A percentile compares a stretch with the other conserved stretches of the same genome.
phyloP scores from a whole-genome alignment of 805 yeast genomes.

The Yarrowia bubula region DNA sequence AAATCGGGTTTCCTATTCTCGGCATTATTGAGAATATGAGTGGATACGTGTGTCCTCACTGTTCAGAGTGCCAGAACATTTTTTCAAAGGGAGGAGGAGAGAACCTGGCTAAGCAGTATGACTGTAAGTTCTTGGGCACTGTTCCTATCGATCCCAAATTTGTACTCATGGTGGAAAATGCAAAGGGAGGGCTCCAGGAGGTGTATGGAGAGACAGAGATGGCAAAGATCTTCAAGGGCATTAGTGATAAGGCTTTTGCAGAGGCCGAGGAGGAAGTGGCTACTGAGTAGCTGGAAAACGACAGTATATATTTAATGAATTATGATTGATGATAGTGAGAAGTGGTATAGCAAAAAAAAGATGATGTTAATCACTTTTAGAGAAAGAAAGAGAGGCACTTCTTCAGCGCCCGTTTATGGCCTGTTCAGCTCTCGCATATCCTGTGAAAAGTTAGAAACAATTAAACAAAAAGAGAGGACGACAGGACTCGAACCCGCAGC shows the following conservation, averaged over 20 bases:
- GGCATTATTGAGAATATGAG: conserved; percentile 97
- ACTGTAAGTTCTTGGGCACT: conserved; percentile 72
- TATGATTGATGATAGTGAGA: neutral
- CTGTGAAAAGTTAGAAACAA: too few species aligned
- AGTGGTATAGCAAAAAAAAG: neutral
- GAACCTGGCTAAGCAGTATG: conserved; percentile 58
- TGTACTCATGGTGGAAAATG: conserved; percentile 79
- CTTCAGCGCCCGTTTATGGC: too few species aligned
- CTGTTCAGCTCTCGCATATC: too few species aligned
- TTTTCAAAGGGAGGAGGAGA: conserved; percentile 93
- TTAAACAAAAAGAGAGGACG: conserved; percentile 3
- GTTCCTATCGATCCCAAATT: conserved; percentile 93
- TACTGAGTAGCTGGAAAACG: neutral
- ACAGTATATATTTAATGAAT: neutral
- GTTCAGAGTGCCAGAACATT: conserved; percentile 82
- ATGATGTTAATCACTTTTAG: too few species aligned
- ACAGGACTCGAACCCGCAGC: conserved; percentile 21
- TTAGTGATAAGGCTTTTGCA: conserved; percentile 44
- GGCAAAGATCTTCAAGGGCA: conserved; percentile 47
- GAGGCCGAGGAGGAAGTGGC: conserved; percentile 3
- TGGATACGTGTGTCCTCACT: conserved; percentile 92
- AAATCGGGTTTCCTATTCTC: conserved; percentile 73
- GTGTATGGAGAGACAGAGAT: conserved; percentile 40
- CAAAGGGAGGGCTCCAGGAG: conserved; percentile 34
- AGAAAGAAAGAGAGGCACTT: too few species aligned